These are phyloP conservation scores for Cyclotella choctawhatcheeana DNA, from an alignment of 108 stramenopile genomes.

Conservation along the genomic window DNA sequence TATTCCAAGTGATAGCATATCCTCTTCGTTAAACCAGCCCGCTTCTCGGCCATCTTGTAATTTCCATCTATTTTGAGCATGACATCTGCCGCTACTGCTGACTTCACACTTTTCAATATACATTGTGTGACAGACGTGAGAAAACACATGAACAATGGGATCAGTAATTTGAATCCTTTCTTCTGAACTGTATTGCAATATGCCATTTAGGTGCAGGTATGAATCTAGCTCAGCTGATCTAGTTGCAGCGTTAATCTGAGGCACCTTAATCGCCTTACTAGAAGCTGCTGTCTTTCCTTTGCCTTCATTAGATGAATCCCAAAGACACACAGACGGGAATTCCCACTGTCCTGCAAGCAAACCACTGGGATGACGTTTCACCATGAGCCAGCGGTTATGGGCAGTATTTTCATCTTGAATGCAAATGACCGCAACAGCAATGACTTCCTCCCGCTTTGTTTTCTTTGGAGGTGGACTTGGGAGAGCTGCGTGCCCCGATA, in stretches of 20 bases:
- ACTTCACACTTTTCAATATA: constrained; percentile 59
- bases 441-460: constrained; percentile 80
- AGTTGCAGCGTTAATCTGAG: constrained; percentile 25
- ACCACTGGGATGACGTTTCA: constrained; percentile 71
- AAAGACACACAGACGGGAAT: constrained; percentile 70
- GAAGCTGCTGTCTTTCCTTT: constrained; percentile 18
- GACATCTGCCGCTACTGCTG: neutral
- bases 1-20: constrained; percentile 78
- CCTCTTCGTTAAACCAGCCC: constrained; percentile 78
- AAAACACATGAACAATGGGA: constrained; percentile 83
- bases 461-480: constrained; percentile 83
- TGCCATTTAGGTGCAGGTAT: too few relatives aligned
- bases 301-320: constrained; percentile 56
- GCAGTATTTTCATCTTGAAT: constrained; percentile 9
- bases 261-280: constrained; percentile 45
- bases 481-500: constrained; percentile 64
- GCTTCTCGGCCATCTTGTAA: constrained; percentile 52
- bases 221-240: constrained; percentile 43
- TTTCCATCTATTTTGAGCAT: constrained; percentile 45
- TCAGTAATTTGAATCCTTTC: constrained; percentile 17
- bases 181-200: too few relatives aligned
- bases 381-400: constrained; percentile 67
- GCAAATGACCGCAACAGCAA: constrained; percentile 70
- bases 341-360: constrained; percentile 89
- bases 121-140: constrained; percentile 81